These are phyloP conservation scores for Erodium texanum DNA, from an alignment of 441 rosid genomes.

Conservation along the genomic window DNA sequence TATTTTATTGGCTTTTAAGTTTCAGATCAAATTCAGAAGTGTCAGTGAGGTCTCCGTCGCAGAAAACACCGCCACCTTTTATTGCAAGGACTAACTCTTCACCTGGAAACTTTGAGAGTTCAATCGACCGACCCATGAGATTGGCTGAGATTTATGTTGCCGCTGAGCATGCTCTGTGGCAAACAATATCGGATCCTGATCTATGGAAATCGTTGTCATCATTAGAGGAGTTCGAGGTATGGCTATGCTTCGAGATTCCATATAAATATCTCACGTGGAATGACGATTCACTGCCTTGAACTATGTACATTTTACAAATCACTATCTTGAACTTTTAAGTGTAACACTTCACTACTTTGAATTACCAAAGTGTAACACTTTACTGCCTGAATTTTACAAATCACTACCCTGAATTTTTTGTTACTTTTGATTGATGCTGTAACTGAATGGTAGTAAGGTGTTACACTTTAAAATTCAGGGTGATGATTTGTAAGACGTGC, in stretches of 20 bases:
- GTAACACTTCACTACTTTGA: no score
- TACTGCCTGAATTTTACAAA: no score
- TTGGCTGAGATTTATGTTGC: slow-evolving; percentile 96
- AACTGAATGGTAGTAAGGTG: no score
- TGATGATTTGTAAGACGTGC: no score
- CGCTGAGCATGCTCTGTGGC: slow-evolving; percentile 73
- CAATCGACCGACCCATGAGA: slow-evolving; percentile 90
- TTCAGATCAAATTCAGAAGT: slow-evolving; percentile 74
- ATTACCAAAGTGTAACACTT: no score
- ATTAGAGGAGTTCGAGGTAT: slow-evolving; percentile 81
- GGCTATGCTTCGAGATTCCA: slow-evolving; percentile 6
- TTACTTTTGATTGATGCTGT: no score
- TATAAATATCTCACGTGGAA: slow-evolving; percentile 2
- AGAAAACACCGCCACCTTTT: slow-evolving; percentile 37
- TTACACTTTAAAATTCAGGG: no score
- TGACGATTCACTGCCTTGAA: neutral
- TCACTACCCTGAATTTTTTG: no score
- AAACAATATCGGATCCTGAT: slow-evolving; percentile 63
- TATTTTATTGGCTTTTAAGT: slow-evolving; percentile 26
- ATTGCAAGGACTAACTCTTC: slow-evolving; percentile 76
- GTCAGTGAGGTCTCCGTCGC: slow-evolving; percentile 40
- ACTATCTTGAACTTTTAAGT: no score
- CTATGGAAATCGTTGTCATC: slow-evolving; percentile 72
- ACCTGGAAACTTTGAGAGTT: slow-evolving; percentile 75
- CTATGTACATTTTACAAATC: no score